Evolutionary conservation across 1,284 basidiomycete species (phyloP).

Genomic region (Apiotrichum siamense): DNA sequence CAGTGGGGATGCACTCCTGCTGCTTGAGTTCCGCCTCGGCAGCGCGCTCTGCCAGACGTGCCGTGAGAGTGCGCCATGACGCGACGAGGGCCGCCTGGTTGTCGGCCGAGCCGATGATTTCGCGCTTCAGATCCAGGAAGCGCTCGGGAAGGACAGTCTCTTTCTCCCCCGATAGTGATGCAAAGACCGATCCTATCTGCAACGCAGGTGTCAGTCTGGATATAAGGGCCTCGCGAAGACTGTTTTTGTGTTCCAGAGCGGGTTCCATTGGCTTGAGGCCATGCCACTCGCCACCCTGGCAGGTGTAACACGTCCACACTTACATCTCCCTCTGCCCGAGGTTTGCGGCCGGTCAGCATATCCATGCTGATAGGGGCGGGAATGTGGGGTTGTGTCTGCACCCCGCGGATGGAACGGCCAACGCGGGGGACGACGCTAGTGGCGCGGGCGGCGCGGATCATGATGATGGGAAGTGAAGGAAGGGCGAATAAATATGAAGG

Average conservation of each 20-base stretch:
- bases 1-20: slow-evolving; percentile 53
- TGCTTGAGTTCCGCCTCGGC: slow-evolving; percentile 52
- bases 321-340: slow-evolving; percentile 17
- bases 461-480: no score
- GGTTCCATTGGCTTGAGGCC: not conserved
- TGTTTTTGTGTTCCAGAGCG: not conserved
- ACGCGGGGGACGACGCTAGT: not conserved
- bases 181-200: slow-evolving; percentile 57
- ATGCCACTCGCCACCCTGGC: not conserved
- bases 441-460: not conserved
- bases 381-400: not conserved
- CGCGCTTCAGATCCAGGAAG: slow-evolving; percentile 58
- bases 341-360: slow-evolving; percentile 6
- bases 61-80: slow-evolving; percentile 57
- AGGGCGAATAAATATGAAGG: no score
- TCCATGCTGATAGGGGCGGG: not conserved
- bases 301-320: no score
- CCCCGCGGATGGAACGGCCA: not conserved
- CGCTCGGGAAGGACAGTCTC: slow-evolving; percentile 52
- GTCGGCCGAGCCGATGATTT: slow-evolving; percentile 44
- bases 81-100: slow-evolving; percentile 52
- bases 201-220: not conserved
- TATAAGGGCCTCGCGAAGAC: no score
- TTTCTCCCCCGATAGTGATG: slow-evolving; percentile 52
- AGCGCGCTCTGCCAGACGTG: slow-evolving; percentile 51